Evolutionary conservation across 2,329 filamentous ascomycete genomes (phyloP), one percentile per base, ranked within the genome.

Genomic region (Colletotrichum paranaense): DNA sequence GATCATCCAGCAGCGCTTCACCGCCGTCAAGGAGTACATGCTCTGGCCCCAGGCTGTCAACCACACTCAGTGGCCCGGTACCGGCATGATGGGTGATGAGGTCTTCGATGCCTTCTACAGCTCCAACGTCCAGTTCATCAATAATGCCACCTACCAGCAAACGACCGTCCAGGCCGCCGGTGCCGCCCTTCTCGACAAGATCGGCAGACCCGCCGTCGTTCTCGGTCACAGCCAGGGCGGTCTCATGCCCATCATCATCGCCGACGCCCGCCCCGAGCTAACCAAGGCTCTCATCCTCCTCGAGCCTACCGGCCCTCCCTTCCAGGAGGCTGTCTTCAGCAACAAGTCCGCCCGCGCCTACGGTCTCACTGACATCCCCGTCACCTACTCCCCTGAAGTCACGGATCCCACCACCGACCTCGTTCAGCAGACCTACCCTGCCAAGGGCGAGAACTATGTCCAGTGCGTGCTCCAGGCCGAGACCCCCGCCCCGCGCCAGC

Each of bases 251-350:
- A 82, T 85, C 78, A 55, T 88, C 63, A 78, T 85, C 59, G 81
- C 85, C 46, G 81, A 89, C 76, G 77, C 79, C 26, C 79, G 84
- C 0, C 86, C 86, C 1, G 62, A 79, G 4, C 80, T 87, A 3
- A 81, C 85, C 5, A 81, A 82, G 57, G 83, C 79, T 0, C 78
- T 88, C 3, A 76, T 88, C 1, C 78, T 83, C 0, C 75, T 89
- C 2, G 87, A 89, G 76, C 86, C 86, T 2, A 81, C 80, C 0
- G 86, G 86, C 0, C 86, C 87, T 12, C 86, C 86, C 0, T 89
- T 88, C 75, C 79, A 76, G 30, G 84, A 88, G 16, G 81, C 80
- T 11, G 78, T 83, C 35, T 81, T 86, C 46, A 81, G 78, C n/a
- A 81, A 77, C 26, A 76, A 75, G 0, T 73, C 81, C 1, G 78